phyloP scores from a whole-genome alignment of 768 basidiomycete genomes.

The Tephrocybe sp. region DNA sequence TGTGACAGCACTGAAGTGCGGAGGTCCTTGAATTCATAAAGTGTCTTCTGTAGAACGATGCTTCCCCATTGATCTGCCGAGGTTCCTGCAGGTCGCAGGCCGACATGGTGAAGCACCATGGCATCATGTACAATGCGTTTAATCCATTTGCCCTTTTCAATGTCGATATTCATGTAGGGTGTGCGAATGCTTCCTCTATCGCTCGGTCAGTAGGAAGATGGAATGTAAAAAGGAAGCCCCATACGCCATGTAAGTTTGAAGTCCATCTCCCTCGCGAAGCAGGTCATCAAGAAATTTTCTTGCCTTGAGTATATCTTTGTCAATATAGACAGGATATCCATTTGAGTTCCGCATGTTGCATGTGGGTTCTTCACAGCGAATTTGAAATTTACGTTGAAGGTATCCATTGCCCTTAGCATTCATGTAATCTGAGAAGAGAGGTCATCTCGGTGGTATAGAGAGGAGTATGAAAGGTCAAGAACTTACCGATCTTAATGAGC shows the following conservation, averaged over 20 bases:
- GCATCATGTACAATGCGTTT: background rate
- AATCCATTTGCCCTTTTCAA: background rate
- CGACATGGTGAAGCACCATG: background rate
- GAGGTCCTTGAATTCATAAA: background rate
- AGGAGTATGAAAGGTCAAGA: background rate
- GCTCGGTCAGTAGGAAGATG: too few relatives aligned
- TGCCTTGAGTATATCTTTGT: background rate
- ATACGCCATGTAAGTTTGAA: conserved; percentile 1
- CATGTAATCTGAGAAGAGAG: conserved; percentile 1
- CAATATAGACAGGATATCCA: background rate
- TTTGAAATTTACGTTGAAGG: conserved; percentile 9
- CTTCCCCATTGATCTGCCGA: background rate
- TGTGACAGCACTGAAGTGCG: background rate
- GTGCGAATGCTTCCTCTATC: conserved; percentile 5
- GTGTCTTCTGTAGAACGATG: background rate
- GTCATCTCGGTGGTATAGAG: background rate
- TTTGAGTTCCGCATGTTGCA: background rate
- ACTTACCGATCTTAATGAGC: background rate
- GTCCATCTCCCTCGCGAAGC: conserved; percentile 2
- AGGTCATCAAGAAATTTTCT: conserved; percentile 17
- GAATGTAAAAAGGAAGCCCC: background rate
- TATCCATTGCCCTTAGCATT: conserved; percentile 16
- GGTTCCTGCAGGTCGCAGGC: background rate
- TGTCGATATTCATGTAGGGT: conserved; percentile 1
- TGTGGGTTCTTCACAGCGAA: conserved; percentile 9